Evolutionary conservation across 352 stramenopile species (phyloP).

Genomic region (Pythium guiyangense): DNA sequence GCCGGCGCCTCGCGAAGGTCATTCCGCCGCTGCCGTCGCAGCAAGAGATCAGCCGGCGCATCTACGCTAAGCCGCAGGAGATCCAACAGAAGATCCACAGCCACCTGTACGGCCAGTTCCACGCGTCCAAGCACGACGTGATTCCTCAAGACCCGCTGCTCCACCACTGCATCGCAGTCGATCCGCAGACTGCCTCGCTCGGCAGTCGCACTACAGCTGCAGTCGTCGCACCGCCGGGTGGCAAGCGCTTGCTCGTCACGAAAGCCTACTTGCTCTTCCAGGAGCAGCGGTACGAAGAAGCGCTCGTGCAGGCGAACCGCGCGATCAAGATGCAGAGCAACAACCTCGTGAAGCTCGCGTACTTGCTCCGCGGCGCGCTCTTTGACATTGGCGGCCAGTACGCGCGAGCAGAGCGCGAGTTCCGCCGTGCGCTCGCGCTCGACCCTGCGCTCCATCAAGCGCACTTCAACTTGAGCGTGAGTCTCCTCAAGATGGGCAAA

Average conservation of each 20-base stretch:
- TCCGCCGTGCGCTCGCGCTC: slow-evolving; percentile 32
- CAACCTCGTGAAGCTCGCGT: slow-evolving; percentile 61
- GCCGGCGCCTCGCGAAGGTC: slow-evolving; percentile 27
- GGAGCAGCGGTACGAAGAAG: slow-evolving; percentile 54
- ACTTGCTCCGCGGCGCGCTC: slow-evolving; percentile 53
- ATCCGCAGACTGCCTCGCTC: slow-evolving; percentile 31
- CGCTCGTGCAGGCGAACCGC: slow-evolving; percentile 46
- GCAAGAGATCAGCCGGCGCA: slow-evolving; percentile 53
- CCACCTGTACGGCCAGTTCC: slow-evolving; percentile 48
- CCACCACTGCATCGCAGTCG: slow-evolving; percentile 58
- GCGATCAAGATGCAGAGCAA: slow-evolving; percentile 42
- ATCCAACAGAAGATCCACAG: slow-evolving; percentile 56
- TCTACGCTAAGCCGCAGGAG: slow-evolving; percentile 64
- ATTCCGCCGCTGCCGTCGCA: slow-evolving; percentile 52
- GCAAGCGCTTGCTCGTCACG: slow-evolving; percentile 32
- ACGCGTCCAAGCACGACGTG: slow-evolving; percentile 32
- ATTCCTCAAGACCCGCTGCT: slow-evolving; percentile 60
- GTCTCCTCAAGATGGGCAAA: slow-evolving; percentile 40
- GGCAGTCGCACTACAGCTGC: neutral
- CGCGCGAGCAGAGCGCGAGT: slow-evolving; percentile 36
- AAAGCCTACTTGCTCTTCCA: slow-evolving; percentile 58
- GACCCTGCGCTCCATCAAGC: slow-evolving; percentile 58
- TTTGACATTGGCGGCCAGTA: slow-evolving; percentile 46
- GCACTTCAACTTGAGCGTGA: slow-evolving; percentile 58
- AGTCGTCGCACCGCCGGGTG: slow-evolving; percentile 14